phyloP scores from a whole-genome alignment of 2,329 filamentous ascomycete species.

The Calonectria multiphialidica region DNA sequence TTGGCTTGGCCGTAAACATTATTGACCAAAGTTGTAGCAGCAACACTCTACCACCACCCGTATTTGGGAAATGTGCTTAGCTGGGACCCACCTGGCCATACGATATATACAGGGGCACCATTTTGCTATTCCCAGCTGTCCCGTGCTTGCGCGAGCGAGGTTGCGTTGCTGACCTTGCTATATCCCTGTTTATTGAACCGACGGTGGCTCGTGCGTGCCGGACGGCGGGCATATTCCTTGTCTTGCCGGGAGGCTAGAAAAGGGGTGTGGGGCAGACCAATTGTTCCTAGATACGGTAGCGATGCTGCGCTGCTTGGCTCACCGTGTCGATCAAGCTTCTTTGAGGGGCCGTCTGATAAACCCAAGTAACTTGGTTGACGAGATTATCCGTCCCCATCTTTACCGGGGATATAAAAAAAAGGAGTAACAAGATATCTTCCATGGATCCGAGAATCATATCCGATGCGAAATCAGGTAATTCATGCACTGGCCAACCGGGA shows the following conservation, averaged over 20 bases:
- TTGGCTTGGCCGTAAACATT: not conserved
- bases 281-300: not conserved
- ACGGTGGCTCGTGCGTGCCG: slow-evolving; percentile 5
- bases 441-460: slow-evolving; percentile 11
- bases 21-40: not conserved
- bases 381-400: slow-evolving; percentile 15
- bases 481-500: slow-evolving; percentile 9
- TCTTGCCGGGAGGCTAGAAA: not conserved
- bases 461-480: slow-evolving; percentile 16
- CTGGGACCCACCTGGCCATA: not conserved
- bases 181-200: slow-evolving; percentile 2
- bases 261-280: not conserved
- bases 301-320: slow-evolving; percentile 9
- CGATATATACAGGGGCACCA: not conserved
- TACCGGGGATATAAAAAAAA: not conserved
- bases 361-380: not conserved
- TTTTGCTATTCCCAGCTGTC: slow-evolving; percentile 5
- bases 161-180: slow-evolving; percentile 1
- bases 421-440: not conserved
- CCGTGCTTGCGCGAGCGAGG: not conserved
- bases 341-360: not conserved
- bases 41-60: not conserved
- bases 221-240: not conserved
- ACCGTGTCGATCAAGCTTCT: not conserved
- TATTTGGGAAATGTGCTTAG: slow-evolving; percentile 13